Percentiles rank a stretch among this genome's conserved stretches.
These are phyloP conservation scores for Gaultheria prostrata DNA, from an alignment of 148 eudicot species.

Conservation along the genomic window DNA sequence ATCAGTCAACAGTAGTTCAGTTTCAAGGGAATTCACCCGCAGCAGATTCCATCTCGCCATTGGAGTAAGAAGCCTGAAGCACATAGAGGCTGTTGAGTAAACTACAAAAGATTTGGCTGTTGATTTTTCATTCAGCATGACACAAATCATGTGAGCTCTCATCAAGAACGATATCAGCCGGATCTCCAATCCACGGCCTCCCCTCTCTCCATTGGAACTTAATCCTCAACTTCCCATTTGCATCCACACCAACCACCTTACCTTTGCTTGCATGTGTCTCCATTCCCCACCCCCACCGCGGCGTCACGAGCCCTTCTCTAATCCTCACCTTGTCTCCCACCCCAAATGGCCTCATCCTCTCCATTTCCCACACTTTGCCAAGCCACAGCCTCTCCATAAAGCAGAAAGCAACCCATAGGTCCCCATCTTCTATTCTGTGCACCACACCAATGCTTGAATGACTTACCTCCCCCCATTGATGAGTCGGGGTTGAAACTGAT, in stretches of 20 bases:
- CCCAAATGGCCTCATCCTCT: constrained; percentile 58
- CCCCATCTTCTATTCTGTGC: constrained; percentile 86
- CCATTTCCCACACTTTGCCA: constrained; percentile 85
- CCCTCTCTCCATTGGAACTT: constrained; percentile 95
- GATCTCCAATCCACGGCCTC: constrained; percentile 96
- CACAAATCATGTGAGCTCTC: constrained; percentile 26
- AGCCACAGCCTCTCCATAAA: constrained; percentile 90
- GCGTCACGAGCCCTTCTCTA: constrained; percentile 65
- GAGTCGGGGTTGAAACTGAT: constrained; percentile 59
- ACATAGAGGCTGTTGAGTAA: background rate
- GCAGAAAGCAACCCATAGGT: constrained; percentile 90
- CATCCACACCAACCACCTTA: constrained; percentile 90
- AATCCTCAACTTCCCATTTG: constrained; percentile 90
- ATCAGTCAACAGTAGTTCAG: background rate
- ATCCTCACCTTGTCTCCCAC: constrained; percentile 89
- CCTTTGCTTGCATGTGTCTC: constrained; percentile 97
- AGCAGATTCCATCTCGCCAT: background rate
- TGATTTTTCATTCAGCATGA: constrained; percentile 3
- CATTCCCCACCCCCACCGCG: constrained; percentile 99
- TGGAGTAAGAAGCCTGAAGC: background rate
- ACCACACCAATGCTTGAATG: constrained; percentile 87
- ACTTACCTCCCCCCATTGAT: constrained; percentile 94
- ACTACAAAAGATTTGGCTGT: background rate
- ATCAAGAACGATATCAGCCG: constrained; percentile 83
- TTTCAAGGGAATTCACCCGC: constrained; percentile 10